These are phyloP conservation scores for Keqinozyma sinolaborantium DNA, from an alignment of 1,139 yeast genomes.

Conservation along the genomic window DNA sequence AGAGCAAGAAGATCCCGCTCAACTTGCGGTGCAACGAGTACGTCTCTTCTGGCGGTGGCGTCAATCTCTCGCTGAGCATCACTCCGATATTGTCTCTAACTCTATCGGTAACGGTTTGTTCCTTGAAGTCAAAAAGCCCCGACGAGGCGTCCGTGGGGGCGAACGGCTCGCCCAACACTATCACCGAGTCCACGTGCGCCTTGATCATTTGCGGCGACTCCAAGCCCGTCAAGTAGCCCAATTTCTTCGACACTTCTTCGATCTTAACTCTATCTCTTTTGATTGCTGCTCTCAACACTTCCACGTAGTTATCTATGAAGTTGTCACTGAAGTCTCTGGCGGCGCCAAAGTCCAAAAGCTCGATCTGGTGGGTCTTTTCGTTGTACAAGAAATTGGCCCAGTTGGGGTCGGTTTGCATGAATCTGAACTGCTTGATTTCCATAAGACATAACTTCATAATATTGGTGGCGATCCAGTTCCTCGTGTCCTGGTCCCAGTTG, in stretches of 20 bases:
- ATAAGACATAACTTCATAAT: slow-evolving; percentile 83
- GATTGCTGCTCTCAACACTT: slow-evolving; percentile 75
- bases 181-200: slow-evolving; percentile 88
- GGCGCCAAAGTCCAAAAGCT: slow-evolving; percentile 92
- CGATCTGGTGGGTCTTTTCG: slow-evolving; percentile 60
- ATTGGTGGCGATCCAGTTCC: slow-evolving; percentile 77
- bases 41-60: slow-evolving; percentile 99
- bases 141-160: slow-evolving; percentile 49
- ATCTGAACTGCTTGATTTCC: slow-evolving; percentile 80
- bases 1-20: slow-evolving; percentile 88
- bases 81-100: slow-evolving; percentile 81
- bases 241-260: slow-evolving; percentile 59
- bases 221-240: slow-evolving; percentile 90
- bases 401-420: slow-evolving; percentile 99
- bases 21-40: slow-evolving; percentile 91
- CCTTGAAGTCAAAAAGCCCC: slow-evolving; percentile 61
- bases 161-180: slow-evolving; percentile 93
- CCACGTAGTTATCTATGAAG: slow-evolving; percentile 68
- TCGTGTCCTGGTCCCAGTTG: slow-evolving; percentile 68
- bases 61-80: slow-evolving; percentile 86
- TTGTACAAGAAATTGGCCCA: slow-evolving; percentile 97
- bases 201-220: slow-evolving; percentile 85
- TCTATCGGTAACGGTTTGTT: slow-evolving; percentile 91
- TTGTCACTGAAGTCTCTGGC: slow-evolving; percentile 69
- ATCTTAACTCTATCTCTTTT: slow-evolving; percentile 63